Percentiles rank a stretch among this genome's conserved stretches.
Conservation (phyloP, 2,329 filamentous ascomycete genomes). For the Cercospora beticola region DNA sequence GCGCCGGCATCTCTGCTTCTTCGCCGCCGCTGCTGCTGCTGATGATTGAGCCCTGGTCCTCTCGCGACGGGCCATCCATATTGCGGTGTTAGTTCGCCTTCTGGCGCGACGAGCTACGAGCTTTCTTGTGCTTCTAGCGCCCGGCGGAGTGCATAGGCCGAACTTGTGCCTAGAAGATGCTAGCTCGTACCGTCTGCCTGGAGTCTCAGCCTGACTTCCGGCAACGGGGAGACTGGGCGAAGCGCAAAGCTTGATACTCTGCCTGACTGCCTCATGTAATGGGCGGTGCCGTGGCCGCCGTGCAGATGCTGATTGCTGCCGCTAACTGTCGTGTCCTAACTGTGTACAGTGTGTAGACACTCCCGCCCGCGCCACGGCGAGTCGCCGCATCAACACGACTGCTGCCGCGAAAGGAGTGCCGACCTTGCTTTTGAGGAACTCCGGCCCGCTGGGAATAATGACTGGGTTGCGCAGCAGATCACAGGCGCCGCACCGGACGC, state of each 20-base stretch:
- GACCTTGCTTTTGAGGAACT: conserved; percentile 5
- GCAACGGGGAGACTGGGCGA: conserved; percentile 7
- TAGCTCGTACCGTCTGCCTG: background rate
- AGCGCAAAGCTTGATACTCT: conserved; percentile 2
- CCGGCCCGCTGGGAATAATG: conserved; percentile 1
- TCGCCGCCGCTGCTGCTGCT: background rate
- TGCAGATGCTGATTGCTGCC: background rate
- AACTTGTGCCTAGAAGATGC: conserved; percentile 4
- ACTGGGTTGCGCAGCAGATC: background rate
- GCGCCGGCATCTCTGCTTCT: background rate
- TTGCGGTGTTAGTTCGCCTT: conserved; percentile 3
- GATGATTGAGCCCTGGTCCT: background rate
- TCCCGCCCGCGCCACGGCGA: background rate
- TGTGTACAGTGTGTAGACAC: background rate
- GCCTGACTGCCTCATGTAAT: background rate
- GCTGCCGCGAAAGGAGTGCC: conserved; percentile 1
- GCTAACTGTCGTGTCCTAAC: background rate
- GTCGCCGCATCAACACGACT: background rate
- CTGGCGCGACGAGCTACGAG: conserved; percentile 7
- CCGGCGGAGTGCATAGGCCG: conserved; percentile 7
- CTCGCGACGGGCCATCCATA: background rate
- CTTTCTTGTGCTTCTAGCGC: conserved; percentile 10
- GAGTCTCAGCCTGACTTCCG: conserved; percentile 2
- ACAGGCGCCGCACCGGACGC: background rate
- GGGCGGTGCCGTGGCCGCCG: conserved; percentile 1